These are phyloP conservation scores for Endotrypanum monterogeii DNA, from an alignment of 208 protist species.

Conservation along the genomic window DNA sequence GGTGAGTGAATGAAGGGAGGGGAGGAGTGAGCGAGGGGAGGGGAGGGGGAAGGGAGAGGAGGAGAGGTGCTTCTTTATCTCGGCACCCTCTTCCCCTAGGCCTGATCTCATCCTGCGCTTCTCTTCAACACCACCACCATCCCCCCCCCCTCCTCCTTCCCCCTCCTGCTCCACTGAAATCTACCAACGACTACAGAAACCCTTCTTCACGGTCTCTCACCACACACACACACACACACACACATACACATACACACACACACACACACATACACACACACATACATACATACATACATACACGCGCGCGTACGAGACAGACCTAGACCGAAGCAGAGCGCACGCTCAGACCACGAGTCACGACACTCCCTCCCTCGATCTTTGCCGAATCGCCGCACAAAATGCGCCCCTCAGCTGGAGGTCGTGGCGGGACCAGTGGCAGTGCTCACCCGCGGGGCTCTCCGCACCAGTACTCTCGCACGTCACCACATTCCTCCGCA, in stretches of 20 bases:
- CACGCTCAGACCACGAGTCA: neutral
- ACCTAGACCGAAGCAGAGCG: neutral
- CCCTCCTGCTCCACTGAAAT: neutral
- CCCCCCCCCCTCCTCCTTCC: neutral
- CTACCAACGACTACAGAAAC: neutral
- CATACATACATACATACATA: too few relatives aligned
- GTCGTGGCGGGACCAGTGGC: neutral
- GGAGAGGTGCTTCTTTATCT: too few relatives aligned
- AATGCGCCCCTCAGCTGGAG: neutral
- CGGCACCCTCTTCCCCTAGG: neutral
- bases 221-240: neutral
- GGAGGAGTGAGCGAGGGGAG: too few relatives aligned
- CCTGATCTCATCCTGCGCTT: neutral
- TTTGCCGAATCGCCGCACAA: neutral
- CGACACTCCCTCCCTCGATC: constrained; percentile 12
- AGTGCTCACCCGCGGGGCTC: neutral
- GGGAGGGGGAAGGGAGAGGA: too few relatives aligned
- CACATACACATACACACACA: constrained; percentile 3
- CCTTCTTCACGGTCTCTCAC: neutral
- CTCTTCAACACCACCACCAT: neutral
- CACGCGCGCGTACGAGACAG: too few relatives aligned
- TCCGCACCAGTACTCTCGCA: neutral
- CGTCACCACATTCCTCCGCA: neutral
- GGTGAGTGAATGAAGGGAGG: too few relatives aligned
- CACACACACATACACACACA: neutral